Base-by-base conservation (phyloP, 148 eudicot genomes). In the Nyssa sinensis region DNA sequence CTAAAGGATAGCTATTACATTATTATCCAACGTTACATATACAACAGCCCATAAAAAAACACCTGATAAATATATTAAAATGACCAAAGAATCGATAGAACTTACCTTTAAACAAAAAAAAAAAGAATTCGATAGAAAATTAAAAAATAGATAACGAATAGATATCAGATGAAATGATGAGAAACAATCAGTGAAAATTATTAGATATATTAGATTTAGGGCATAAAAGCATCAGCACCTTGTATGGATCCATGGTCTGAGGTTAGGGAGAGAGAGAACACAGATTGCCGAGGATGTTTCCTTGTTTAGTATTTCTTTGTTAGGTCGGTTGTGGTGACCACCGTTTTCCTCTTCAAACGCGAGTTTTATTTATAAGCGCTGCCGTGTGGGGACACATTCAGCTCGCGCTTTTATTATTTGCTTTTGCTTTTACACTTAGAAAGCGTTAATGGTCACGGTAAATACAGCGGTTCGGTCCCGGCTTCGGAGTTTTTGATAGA, bases 171-270 rank as follows among this genome's bases (percentile, higher is more conserved):
- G 13, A 47, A 31, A 0, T 25, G 24, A n/a, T 9, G 19, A 28
- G 30, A 37, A 53, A 47, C 63, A 64, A 23, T 34, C 10, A 25
- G 44, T 9, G 23, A 34, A n/a, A 49, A 39, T 29, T 19, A 16
- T 37, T 14, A 6, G 57, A 67, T 9, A 39, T 14, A n/a, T 37
- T 37, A 67, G n/a, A 29, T 3, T 11, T 16, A 30, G 61, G 27
- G 16, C 0, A 13, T 25, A 25, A 17, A 70, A 27, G 41, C 41
- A 21, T 12, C 3, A 0, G n/a, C 70, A 88, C 90, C 94, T 90
- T 90, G 89, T 88, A 84, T 1, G 91, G 94, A 81, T 90, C 91
- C 94, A 90, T 90, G 68, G 78, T 32, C 66, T 33, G 63, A 23
- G 27, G 27, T 66, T 69, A 8, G 39, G 6, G 67, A 30, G 17